Conservation (phyloP, 345 rosid genomes). For the Corchorus capsularis region DNA sequence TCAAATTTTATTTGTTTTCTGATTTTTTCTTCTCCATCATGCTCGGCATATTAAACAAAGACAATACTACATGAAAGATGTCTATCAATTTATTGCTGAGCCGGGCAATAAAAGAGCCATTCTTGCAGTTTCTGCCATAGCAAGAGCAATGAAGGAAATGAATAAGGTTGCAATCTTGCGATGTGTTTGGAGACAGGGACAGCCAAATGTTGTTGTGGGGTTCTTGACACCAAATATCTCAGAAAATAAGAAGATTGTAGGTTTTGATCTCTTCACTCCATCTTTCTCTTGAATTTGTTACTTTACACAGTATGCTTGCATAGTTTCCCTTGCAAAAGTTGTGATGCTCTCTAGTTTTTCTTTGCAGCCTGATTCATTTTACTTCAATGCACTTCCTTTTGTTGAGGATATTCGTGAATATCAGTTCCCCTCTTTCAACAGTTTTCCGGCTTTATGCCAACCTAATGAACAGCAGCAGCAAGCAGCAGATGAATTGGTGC, state of each 20-base stretch:
- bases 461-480: constrained; percentile 83
- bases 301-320: constrained; percentile 23
- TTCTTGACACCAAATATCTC: constrained; percentile 79
- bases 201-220: constrained; percentile 71
- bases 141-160: constrained; percentile 84
- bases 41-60: constrained; percentile 42
- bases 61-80: constrained; percentile 96
- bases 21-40: background rate
- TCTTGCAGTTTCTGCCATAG: constrained; percentile 77
- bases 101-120: constrained; percentile 66
- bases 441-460: constrained; percentile 64
- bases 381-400: constrained; percentile 84
- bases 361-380: constrained; percentile 87
- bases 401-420: constrained; percentile 92
- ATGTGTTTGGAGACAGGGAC: constrained; percentile 97
- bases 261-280: constrained; percentile 27
- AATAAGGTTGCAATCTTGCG: constrained; percentile 80
- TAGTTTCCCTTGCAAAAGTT: constrained; percentile 14
- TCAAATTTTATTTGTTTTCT: background rate
- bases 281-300: background rate
- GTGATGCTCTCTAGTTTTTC: constrained; percentile 19
- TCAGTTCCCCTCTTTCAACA: constrained; percentile 81
- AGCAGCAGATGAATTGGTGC: constrained; percentile 78
- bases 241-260: constrained; percentile 62
- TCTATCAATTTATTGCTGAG: constrained; percentile 73